Conservation (phyloP, 2,329 filamentous ascomycete genomes). For the Laburnicola sp. region DNA sequence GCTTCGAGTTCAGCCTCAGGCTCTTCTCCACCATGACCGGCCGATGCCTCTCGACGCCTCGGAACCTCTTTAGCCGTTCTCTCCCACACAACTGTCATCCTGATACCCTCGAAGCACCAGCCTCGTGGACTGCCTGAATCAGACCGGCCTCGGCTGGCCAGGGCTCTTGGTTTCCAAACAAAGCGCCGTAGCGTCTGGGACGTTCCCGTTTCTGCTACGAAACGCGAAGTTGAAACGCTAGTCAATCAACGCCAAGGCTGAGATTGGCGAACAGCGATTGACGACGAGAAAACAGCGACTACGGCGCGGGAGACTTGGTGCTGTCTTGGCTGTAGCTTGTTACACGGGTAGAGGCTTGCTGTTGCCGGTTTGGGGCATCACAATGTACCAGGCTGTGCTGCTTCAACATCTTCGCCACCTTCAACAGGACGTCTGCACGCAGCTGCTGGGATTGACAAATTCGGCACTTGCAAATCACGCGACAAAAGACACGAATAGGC, state of each 20-base stretch:
- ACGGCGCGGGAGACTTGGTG: conserved; percentile 4
- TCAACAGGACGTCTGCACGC: too few species aligned
- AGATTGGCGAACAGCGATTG: background rate
- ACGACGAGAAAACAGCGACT: conserved; percentile 5
- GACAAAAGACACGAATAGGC: background rate
- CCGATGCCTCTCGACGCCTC: too few species aligned
- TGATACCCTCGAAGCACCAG: background rate
- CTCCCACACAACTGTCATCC: background rate
- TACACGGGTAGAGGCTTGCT: conserved; percentile 1
- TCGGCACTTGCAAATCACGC: too few species aligned
- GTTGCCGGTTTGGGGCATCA: background rate
- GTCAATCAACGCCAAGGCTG: conserved; percentile 11
- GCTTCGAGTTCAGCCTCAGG: too few species aligned
- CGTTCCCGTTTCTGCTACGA: background rate
- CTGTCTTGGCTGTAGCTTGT: conserved; percentile 12
- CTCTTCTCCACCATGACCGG: too few species aligned
- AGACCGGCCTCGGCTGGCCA: background rate
- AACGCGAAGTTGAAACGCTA: conserved; percentile 15
- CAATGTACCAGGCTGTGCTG: too few species aligned
- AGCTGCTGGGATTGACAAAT: too few species aligned
- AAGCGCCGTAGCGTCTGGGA: conserved; percentile 1
- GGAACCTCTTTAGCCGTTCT: background rate
- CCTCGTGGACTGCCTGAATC: background rate
- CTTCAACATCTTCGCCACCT: too few species aligned
- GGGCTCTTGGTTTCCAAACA: conserved; percentile 1